Conservation (phyloP, 1,284 basidiomycete genomes). For the Ceratobasidium sp. region DNA sequence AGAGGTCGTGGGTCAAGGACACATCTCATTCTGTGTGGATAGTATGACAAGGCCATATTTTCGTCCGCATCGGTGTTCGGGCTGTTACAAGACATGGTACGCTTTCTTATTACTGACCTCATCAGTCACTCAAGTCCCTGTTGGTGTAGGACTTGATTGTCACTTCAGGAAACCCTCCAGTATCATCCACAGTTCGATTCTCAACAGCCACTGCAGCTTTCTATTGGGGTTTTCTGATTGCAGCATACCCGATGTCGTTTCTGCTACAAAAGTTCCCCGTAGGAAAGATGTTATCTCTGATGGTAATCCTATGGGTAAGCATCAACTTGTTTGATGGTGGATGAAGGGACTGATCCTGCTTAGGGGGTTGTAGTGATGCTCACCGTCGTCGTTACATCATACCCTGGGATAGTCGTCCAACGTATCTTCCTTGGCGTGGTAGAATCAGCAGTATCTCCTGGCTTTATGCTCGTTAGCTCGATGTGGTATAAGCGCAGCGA, state of each 20-base stretch:
- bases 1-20: not conserved
- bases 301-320: slow-evolving; percentile 48
- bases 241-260: slow-evolving; percentile 57
- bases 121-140: not conserved
- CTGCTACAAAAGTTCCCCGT: slow-evolving; percentile 58
- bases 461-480: slow-evolving; percentile 60
- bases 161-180: slow-evolving; percentile 38
- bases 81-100: slow-evolving; percentile 49
- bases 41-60: slow-evolving; percentile 61
- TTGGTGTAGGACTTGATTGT: slow-evolving; percentile 40
- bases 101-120: not conserved
- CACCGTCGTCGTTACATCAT: slow-evolving; percentile 57
- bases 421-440: slow-evolving; percentile 58
- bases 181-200: slow-evolving; percentile 43
- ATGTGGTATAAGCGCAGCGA: slow-evolving; percentile 61
- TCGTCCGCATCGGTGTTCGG: slow-evolving; percentile 61
- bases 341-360: slow-evolving; percentile 49
- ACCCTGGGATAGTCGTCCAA: slow-evolving; percentile 59
- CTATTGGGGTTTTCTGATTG: slow-evolving; percentile 61
- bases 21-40: slow-evolving; percentile 39
- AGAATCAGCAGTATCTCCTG: slow-evolving; percentile 59
- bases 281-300: slow-evolving; percentile 51
- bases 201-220: slow-evolving; percentile 51
- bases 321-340: not conserved
- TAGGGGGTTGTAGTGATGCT: slow-evolving; percentile 61